A percentile compares a stretch with the other conserved stretches of the same genome.
Evolutionary conservation across 805 yeast genomes (phyloP).

Genomic region (Kodamaea kakaduensis): DNA sequence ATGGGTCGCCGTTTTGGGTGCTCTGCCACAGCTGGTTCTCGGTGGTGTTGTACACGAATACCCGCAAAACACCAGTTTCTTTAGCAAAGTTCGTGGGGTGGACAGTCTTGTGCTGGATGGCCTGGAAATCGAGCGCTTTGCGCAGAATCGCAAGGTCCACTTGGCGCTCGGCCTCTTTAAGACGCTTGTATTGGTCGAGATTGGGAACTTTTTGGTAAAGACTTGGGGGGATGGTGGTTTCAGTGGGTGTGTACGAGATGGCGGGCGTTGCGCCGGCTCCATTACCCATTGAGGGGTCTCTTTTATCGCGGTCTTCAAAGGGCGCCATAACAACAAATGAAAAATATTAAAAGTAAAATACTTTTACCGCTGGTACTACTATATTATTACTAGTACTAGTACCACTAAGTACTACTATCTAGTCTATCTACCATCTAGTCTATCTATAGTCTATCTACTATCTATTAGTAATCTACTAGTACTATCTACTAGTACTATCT

Average conservation of each 20-base stretch:
- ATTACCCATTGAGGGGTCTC: conserved; percentile 19
- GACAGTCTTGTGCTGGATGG: conserved; percentile 42
- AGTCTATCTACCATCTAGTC: too few species aligned
- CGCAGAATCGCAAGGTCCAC: conserved; percentile 79
- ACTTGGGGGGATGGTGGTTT: conserved; percentile 33
- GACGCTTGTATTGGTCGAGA: conserved; percentile 63
- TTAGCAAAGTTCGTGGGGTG: conserved; percentile 34
- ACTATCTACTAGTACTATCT: too few species aligned
- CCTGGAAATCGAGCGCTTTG: conserved; percentile 82
- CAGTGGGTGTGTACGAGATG: conserved; percentile 41
- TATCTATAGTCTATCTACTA: too few species aligned
- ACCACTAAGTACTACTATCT: too few species aligned
- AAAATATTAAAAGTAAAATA: conserved; percentile 1
- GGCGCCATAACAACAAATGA: conserved; percentile 13
- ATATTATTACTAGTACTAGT: too few species aligned
- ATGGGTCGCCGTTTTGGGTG: conserved; percentile 37
- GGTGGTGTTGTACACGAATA: conserved; percentile 76
- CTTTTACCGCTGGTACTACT: too few species aligned
- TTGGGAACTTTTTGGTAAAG: conserved; percentile 54
- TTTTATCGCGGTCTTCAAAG: conserved; percentile 18
- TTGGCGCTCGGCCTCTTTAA: conserved; percentile 76
- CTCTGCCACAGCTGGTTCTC: conserved; percentile 85
- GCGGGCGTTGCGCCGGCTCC: conserved; percentile 35
- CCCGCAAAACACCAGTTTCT: conserved; percentile 63
- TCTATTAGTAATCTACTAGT: too few species aligned